Percentiles rank a stretch among this genome's conserved stretches.
These are phyloP conservation scores for Lantana camara DNA, from an alignment of 257 asterid genomes.

Conservation along the genomic window DNA sequence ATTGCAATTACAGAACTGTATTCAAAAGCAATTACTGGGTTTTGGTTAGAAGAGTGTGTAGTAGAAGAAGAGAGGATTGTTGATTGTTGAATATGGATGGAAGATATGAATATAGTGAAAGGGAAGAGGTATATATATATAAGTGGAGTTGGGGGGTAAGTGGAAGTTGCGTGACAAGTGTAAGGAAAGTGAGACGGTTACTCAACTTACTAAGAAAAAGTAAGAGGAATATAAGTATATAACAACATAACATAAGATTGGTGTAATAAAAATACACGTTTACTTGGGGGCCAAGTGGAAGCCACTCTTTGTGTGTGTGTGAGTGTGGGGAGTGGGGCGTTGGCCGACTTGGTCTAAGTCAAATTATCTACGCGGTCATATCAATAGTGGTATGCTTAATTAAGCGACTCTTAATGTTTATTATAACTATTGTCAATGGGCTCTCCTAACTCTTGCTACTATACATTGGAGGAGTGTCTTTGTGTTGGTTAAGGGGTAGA, in stretches of 20 bases:
- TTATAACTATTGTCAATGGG: no score
- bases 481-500: no score
- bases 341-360: slow-evolving; percentile 41
- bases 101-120: slow-evolving; percentile 28
- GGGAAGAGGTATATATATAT: slow-evolving; percentile 23
- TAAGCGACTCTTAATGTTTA: no score
- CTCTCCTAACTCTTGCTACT: no score
- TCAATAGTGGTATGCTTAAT: neutral
- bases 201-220: slow-evolving; percentile 22
- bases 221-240: no score
- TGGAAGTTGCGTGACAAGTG: slow-evolving; percentile 71
- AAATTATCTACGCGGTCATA: slow-evolving; percentile 37
- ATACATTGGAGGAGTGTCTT: no score
- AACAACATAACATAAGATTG: neutral
- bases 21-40: no score
- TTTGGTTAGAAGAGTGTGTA: no score
- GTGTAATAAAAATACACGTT: neutral
- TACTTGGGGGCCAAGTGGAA: slow-evolving; percentile 36
- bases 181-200: slow-evolving; percentile 41
- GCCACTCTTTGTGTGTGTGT: slow-evolving; percentile 7
- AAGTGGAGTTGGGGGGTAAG: neutral
- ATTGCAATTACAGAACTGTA: no score
- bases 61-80: neutral
- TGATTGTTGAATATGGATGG: no score
- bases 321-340: neutral